phyloP scores from a whole-genome alignment of 1,284 basidiomycete species.

The Baeospora myosura region DNA sequence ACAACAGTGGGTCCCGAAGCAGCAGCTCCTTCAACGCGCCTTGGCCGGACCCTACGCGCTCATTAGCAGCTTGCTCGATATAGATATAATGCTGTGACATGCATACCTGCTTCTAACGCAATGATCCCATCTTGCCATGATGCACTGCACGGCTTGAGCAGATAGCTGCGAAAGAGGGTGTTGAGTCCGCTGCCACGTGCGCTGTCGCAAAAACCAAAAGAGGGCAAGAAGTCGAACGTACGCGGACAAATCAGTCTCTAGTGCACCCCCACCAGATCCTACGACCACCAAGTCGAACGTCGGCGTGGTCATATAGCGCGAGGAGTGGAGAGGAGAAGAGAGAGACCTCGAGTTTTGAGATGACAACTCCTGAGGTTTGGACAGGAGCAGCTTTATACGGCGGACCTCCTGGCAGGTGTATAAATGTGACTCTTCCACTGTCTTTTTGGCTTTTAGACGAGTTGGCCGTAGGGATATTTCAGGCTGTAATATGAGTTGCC shows the following conservation, averaged over 20 bases:
- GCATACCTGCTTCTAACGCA: conserved; percentile 66
- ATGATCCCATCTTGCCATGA: conserved; percentile 64
- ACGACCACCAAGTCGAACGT: conserved; percentile 65
- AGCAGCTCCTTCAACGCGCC: conserved; percentile 57
- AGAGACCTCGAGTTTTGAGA: neutral
- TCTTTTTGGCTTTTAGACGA: neutral
- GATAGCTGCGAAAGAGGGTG: conserved; percentile 42
- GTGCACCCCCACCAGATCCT: conserved; percentile 70
- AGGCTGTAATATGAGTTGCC: neutral
- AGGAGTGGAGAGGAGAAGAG: neutral
- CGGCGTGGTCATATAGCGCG: neutral
- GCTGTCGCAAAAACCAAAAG: conserved; percentile 4
- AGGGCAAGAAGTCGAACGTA: conserved; percentile 26
- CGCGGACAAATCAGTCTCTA: conserved; percentile 71
- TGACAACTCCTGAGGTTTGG: too few relatives aligned
- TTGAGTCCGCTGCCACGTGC: conserved; percentile 11
- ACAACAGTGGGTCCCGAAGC: conserved; percentile 41
- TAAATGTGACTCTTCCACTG: neutral
- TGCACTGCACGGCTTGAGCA: conserved; percentile 52
- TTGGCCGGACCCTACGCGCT: conserved; percentile 53
- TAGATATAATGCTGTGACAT: neutral
- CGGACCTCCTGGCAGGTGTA: too few relatives aligned
- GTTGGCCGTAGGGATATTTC: neutral
- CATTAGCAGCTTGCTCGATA: conserved; percentile 1
- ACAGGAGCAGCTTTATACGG: too few relatives aligned